These are phyloP conservation scores for Colletotrichum agaves DNA, from an alignment of 2,329 filamentous ascomycete genomes.

Conservation along the genomic window DNA sequence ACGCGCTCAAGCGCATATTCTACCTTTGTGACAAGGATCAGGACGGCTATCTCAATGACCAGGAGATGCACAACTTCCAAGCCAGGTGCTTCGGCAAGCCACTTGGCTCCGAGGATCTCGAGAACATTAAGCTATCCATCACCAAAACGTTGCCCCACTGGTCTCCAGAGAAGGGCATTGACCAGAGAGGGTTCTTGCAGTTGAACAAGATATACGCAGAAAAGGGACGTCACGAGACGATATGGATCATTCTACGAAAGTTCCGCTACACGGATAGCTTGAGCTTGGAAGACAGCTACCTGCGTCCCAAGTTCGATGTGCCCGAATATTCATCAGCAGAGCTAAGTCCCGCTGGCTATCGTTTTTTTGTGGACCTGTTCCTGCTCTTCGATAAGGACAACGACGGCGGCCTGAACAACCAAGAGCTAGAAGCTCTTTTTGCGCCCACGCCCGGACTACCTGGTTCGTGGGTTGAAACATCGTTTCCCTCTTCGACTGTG, in stretches of 20 bases:
- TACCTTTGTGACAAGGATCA: slow-evolving; percentile 97
- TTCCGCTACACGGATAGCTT: slow-evolving; percentile 97
- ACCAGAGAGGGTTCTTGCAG: slow-evolving; percentile 84
- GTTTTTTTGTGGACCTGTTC: slow-evolving; percentile 97
- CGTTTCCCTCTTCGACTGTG: slow-evolving; percentile 93
- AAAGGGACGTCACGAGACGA: slow-evolving; percentile 96
- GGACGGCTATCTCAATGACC: slow-evolving; percentile 89
- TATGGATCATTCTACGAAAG: slow-evolving; percentile 95
- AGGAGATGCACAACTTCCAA: slow-evolving; percentile 92
- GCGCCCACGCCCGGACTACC: slow-evolving; percentile 92
- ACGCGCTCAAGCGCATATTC: slow-evolving; percentile 89
- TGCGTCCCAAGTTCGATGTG: slow-evolving; percentile 94
- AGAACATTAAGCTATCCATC: slow-evolving; percentile 91
- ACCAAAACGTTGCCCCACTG: slow-evolving; percentile 73
- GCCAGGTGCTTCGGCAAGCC: slow-evolving; percentile 91
- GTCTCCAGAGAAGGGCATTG: slow-evolving; percentile 77
- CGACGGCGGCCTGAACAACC: slow-evolving; percentile 89
- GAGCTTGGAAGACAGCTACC: slow-evolving; percentile 88
- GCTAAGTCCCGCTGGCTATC: slow-evolving; percentile 91
- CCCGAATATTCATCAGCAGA: slow-evolving; percentile 93
- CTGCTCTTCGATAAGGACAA: slow-evolving; percentile 97
- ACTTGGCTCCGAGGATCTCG: slow-evolving; percentile 81
- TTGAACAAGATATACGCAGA: slow-evolving; percentile 97
- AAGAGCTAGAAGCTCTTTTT: slow-evolving; percentile 87
- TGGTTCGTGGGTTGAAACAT: slow-evolving; percentile 85